These are phyloP conservation scores for Dryas integrifolia DNA, from an alignment of 331 rosid species.

Conservation along the genomic window DNA sequence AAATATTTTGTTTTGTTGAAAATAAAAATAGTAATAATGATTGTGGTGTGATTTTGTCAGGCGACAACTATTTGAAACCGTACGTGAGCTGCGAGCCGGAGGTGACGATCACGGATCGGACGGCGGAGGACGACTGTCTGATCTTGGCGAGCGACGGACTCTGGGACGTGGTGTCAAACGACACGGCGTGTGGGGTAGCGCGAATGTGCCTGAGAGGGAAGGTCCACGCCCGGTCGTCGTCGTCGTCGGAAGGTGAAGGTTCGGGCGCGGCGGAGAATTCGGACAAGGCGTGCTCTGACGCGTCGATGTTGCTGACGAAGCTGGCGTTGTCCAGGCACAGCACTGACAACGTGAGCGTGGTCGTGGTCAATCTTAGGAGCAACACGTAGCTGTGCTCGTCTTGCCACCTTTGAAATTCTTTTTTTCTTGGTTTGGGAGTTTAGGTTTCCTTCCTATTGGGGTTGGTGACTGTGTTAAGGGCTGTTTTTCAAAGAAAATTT, in stretches of 20 bases:
- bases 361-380: constrained; percentile 51
- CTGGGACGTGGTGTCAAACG: constrained; percentile 67
- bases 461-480: not conserved
- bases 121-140: constrained; percentile 55
- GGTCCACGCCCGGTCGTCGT: constrained; percentile 6
- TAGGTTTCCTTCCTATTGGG: not conserved
- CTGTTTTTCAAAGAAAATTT: not conserved
- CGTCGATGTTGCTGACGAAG: constrained; percentile 55
- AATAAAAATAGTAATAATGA: too few relatives aligned
- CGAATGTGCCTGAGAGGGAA: constrained; percentile 48
- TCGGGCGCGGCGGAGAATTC: not conserved
- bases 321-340: constrained; percentile 60
- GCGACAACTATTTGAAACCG: constrained; percentile 61
- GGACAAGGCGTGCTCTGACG: constrained; percentile 52
- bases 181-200: constrained; percentile 59
- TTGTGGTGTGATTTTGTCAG: constrained; percentile 13
- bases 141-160: constrained; percentile 59
- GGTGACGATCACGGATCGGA: constrained; percentile 52
- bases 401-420: not conserved
- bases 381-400: constrained; percentile 17
- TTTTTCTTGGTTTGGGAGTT: not conserved
- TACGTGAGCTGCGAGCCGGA: constrained; percentile 58
- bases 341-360: constrained; percentile 57
- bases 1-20: not conserved
- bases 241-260: constrained; percentile 2